Evolutionary conservation across 2,329 filamentous ascomycete species (phyloP).

Genomic region (Pleomassaria siparia): DNA sequence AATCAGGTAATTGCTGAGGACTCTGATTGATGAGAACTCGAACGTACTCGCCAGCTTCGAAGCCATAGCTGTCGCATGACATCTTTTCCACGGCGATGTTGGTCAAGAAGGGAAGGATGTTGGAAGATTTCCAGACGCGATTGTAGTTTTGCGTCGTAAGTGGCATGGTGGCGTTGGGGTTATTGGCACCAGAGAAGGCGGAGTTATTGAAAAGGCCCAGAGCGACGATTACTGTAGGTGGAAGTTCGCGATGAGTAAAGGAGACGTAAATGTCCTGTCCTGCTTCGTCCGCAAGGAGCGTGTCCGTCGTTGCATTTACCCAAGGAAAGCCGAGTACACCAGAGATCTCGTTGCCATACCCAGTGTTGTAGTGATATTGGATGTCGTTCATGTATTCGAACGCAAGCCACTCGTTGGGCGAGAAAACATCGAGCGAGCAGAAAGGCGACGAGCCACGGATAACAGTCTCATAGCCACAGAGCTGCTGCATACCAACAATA

Average conservation of each 20-base stretch:
- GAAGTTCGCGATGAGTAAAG: constrained; percentile 70
- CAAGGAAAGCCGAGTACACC: constrained; percentile 66
- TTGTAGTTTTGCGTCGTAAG: constrained; percentile 62
- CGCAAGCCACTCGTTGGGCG: constrained; percentile 64
- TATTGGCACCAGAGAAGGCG: constrained; percentile 53
- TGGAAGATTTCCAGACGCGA: constrained; percentile 64
- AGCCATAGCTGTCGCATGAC: constrained; percentile 62
- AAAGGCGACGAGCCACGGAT: constrained; percentile 64
- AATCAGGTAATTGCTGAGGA: constrained; percentile 52
- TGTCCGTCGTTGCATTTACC: constrained; percentile 62
- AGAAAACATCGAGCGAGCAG: constrained; percentile 61
- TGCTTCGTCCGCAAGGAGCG: constrained; percentile 49
- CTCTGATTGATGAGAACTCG: constrained; percentile 55
- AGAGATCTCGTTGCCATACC: constrained; percentile 61
- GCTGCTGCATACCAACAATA: constrained; percentile 65
- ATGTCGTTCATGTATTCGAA: constrained; percentile 68
- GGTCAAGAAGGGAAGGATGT: constrained; percentile 65
- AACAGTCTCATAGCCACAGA: constrained; percentile 67
- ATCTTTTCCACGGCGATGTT: constrained; percentile 69
- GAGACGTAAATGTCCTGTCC: constrained; percentile 66
- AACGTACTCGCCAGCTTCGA: constrained; percentile 53
- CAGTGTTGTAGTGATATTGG: constrained; percentile 65
- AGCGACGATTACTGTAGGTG: constrained; percentile 66
- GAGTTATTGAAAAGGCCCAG: constrained; percentile 72
- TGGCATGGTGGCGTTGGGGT: constrained; percentile 67